phyloP scores from a whole-genome alignment of 2,329 filamentous ascomycete species.

The Colletotrichum chrysophilum region DNA sequence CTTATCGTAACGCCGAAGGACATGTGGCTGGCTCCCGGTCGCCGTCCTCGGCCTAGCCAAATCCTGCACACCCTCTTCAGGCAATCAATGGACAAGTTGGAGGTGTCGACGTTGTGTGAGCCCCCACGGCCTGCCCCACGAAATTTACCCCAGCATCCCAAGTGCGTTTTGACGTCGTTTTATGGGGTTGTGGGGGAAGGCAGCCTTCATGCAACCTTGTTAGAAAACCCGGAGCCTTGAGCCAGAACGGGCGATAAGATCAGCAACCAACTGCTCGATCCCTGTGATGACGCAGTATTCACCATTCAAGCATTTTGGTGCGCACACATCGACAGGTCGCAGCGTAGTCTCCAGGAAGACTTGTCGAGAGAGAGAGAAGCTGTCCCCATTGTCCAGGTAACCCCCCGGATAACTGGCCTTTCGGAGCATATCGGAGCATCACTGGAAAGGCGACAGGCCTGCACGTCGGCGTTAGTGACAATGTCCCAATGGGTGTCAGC shows the following conservation, averaged over 20 bases:
- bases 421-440: neutral
- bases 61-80: slow-evolving; percentile 7
- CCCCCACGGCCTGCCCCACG: slow-evolving; percentile 18
- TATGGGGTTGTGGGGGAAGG: slow-evolving; percentile 22
- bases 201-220: slow-evolving; percentile 21
- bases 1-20: slow-evolving; percentile 10
- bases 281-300: slow-evolving; percentile 1
- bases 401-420: neutral
- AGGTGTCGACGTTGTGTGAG: slow-evolving; percentile 7
- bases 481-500: neutral
- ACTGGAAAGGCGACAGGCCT: neutral
- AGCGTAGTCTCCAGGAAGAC: neutral
- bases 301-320: neutral
- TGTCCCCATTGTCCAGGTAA: neutral
- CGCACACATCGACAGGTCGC: neutral
- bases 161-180: slow-evolving; percentile 21
- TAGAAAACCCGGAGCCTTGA: slow-evolving; percentile 3
- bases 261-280: neutral
- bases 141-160: slow-evolving; percentile 11
- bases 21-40: neutral
- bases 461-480: neutral
- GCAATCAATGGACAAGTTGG: neutral
- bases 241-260: neutral
- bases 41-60: neutral
- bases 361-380: neutral